phyloP scores from a whole-genome alignment of 345 rosid species.

The Eutrema heterophyllum region DNA sequence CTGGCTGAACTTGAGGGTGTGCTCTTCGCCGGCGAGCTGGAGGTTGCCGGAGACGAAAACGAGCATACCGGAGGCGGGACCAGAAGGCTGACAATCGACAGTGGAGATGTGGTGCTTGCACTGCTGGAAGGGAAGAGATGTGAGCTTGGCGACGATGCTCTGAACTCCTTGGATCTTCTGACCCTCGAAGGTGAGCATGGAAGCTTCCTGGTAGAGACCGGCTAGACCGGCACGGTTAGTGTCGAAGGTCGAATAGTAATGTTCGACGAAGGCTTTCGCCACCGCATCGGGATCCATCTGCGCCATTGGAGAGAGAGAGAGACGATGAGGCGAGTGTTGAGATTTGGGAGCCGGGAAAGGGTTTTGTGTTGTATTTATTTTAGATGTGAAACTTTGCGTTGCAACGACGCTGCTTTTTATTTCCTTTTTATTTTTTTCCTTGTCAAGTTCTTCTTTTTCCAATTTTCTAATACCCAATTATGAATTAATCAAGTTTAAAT shows the following conservation, averaged over 20 bases:
- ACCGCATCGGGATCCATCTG: slow-evolving; percentile 82
- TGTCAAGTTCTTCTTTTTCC: too few relatives aligned
- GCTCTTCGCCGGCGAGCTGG: slow-evolving; percentile 88
- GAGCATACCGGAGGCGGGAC: slow-evolving; percentile 83
- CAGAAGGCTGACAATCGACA: slow-evolving; percentile 99
- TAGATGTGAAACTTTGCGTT: slow-evolving; percentile 11
- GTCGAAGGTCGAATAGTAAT: slow-evolving; percentile 86
- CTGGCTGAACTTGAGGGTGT: slow-evolving; percentile 93
- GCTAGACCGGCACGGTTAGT: slow-evolving; percentile 55
- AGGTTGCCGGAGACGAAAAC: slow-evolving; percentile 91
- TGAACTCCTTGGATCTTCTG: slow-evolving; percentile 82
- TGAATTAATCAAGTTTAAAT: too few relatives aligned
- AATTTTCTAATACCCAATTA: too few relatives aligned
- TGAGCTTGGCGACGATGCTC: slow-evolving; percentile 79
- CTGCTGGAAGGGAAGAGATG: slow-evolving; percentile 84
- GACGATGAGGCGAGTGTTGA: background rate
- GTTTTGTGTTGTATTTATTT: slow-evolving; percentile 10
- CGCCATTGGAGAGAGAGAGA: slow-evolving; percentile 1
- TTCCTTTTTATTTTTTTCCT: background rate
- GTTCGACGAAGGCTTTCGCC: slow-evolving; percentile 86
- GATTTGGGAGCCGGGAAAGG: background rate
- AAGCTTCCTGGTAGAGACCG: slow-evolving; percentile 72
- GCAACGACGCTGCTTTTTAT: slow-evolving; percentile 20
- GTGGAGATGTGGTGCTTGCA: slow-evolving; percentile 81
- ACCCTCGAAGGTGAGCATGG: slow-evolving; percentile 94